Percentiles rank a stretch among this genome's conserved stretches.
phyloP scores from a whole-genome alignment of 2,329 filamentous ascomycete species.

The Pestalotiopsis sp. region DNA sequence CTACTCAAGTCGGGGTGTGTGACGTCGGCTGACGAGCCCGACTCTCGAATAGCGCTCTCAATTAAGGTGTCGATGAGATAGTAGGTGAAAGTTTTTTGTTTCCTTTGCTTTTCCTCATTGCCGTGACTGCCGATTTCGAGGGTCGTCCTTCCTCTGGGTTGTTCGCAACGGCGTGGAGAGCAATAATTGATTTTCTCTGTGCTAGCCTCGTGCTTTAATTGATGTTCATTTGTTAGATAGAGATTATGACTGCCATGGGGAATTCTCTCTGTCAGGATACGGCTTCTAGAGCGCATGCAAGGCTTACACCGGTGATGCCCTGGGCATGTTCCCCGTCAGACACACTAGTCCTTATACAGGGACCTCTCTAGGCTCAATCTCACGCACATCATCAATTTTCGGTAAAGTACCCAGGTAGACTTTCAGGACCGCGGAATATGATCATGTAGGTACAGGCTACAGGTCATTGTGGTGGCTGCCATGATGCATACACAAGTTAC shows the following conservation, averaged over 20 bases:
- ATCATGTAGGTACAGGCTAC: background rate
- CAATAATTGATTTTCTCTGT: background rate
- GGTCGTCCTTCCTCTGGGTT: background rate
- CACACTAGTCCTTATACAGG: background rate
- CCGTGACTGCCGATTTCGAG: background rate
- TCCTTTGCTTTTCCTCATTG: background rate
- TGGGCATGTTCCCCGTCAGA: background rate
- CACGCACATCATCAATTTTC: background rate
- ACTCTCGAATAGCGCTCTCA: background rate
- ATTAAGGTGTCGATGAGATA: background rate
- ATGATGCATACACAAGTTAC: background rate
- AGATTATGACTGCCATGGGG: background rate
- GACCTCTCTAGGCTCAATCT: background rate
- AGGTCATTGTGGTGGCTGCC: background rate
- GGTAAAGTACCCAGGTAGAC: background rate
- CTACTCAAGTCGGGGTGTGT: background rate
- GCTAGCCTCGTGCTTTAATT: background rate
- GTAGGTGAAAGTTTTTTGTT: background rate
- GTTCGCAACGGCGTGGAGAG: background rate
- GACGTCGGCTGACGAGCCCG: background rate
- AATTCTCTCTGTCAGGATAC: too few species aligned
- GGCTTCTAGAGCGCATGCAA: background rate
- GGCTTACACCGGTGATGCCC: constrained; percentile 7
- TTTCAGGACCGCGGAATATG: background rate
- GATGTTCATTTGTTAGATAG: background rate